These are phyloP conservation scores for Stipa capillata DNA, from an alignment of 176 grass and related monocot genomes.

Conservation along the genomic window DNA sequence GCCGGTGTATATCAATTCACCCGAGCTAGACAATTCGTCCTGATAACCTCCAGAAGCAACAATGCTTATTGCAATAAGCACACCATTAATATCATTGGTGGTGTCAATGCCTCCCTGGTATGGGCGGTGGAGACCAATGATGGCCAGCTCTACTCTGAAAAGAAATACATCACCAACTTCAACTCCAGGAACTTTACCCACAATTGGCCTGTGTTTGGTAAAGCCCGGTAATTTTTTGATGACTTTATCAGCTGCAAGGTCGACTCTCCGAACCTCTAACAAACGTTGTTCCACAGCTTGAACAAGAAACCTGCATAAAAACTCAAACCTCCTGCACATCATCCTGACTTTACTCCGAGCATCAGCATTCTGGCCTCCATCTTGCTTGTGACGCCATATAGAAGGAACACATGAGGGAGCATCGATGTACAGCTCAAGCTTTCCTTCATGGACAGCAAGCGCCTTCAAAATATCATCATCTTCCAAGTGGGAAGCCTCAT, in stretches of 20 bases:
- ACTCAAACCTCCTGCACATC: slow-evolving; percentile 33
- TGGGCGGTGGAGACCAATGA: slow-evolving; percentile 56
- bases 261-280: slow-evolving; percentile 21
- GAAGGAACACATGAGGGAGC: not conserved
- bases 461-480: slow-evolving; percentile 26
- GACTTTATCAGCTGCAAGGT: slow-evolving; percentile 33
- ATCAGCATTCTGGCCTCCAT: slow-evolving; percentile 9
- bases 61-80: slow-evolving; percentile 52
- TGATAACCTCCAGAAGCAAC: slow-evolving; percentile 65
- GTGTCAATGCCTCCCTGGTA: slow-evolving; percentile 59
- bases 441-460: slow-evolving; percentile 13
- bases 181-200: slow-evolving; percentile 57
- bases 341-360: slow-evolving; percentile 27
- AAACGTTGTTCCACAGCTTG: slow-evolving; percentile 18
- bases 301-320: slow-evolving; percentile 35
- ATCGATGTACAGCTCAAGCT: not conserved
- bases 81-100: slow-evolving; percentile 10
- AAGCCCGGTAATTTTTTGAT: slow-evolving; percentile 33
- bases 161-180: slow-evolving; percentile 81
- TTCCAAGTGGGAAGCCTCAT: not conserved
- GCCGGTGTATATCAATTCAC: slow-evolving; percentile 68
- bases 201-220: slow-evolving; percentile 20
- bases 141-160: slow-evolving; percentile 54
- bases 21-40: slow-evolving; percentile 48
- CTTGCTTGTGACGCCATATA: not conserved